These are phyloP conservation scores for Orbilia oligospora DNA, from an alignment of 2,329 filamentous ascomycete genomes.

Conservation along the genomic window DNA sequence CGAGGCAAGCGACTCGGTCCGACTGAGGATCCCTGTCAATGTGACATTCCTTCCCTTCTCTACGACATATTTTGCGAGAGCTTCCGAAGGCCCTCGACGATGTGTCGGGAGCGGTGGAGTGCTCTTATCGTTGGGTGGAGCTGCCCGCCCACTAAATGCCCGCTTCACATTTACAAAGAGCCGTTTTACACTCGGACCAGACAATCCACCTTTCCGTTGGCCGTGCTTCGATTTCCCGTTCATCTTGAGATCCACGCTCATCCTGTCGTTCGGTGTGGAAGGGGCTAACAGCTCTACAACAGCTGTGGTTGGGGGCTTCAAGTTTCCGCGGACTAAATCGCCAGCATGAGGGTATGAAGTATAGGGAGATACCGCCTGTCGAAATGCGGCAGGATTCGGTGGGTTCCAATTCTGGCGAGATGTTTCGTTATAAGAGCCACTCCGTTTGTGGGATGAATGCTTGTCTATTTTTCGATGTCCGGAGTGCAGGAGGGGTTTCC, in stretches of 20 bases:
- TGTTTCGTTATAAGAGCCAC: conserved; percentile 89
- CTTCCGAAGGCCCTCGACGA: conserved; percentile 55
- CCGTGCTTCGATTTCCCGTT: conserved; percentile 63
- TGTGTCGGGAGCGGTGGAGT: conserved; percentile 42
- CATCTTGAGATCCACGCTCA: conserved; percentile 70
- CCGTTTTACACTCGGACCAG: conserved; percentile 83
- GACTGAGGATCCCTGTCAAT: conserved; percentile 69
- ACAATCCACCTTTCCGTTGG: conserved; percentile 72
- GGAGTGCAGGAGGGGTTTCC: conserved; percentile 56
- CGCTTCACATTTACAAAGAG: conserved; percentile 83
- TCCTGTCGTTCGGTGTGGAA: conserved; percentile 72
- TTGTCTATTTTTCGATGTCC: conserved; percentile 67
- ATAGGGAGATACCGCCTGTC: conserved; percentile 65
- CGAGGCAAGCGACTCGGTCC: conserved; percentile 67
- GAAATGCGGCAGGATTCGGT: conserved; percentile 66
- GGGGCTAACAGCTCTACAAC: conserved; percentile 79
- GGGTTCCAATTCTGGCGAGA: conserved; percentile 77
- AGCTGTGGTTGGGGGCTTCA: conserved; percentile 85
- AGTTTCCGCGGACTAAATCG: conserved; percentile 86
- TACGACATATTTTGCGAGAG: conserved; percentile 54
- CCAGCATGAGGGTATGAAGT: conserved; percentile 80
- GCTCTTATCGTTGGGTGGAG: conserved; percentile 41
- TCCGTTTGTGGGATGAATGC: conserved; percentile 77
- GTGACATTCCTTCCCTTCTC: conserved; percentile 65
- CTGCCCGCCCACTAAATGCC: conserved; percentile 62